A percentile compares a stretch with the other conserved stretches of the same genome.
Conservation (phyloP, 345 rosid species). For the Sonneratia caseolaris region DNA sequence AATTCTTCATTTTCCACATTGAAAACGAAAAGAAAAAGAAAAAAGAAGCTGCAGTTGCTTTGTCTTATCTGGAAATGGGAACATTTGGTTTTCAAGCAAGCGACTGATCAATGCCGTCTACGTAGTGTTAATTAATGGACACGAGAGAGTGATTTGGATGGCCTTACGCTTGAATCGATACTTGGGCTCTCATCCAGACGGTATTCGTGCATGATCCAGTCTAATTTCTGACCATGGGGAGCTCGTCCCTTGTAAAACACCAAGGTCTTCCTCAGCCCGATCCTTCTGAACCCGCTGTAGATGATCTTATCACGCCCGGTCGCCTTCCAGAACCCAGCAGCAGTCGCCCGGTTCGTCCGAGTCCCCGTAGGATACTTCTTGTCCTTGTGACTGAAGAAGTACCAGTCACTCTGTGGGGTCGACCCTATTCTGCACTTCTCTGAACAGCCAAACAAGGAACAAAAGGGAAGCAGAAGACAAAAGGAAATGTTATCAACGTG, state of each 20-base stretch:
- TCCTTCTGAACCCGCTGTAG: slow-evolving; percentile 50
- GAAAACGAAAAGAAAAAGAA: too few species aligned
- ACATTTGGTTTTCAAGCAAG: too few species aligned
- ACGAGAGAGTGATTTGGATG: background rate
- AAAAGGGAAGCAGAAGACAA: too few species aligned
- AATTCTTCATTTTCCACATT: too few species aligned
- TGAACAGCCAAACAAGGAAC: slow-evolving; percentile 11
- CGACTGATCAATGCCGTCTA: too few species aligned
- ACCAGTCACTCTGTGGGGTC: slow-evolving; percentile 94
- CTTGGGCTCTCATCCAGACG: slow-evolving; percentile 61
- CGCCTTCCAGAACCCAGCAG: slow-evolving; percentile 97
- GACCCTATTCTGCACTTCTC: slow-evolving; percentile 93
- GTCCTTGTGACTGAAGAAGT: slow-evolving; percentile 96
- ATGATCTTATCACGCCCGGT: slow-evolving; percentile 97
- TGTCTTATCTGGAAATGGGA: too few species aligned
- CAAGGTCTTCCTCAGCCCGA: slow-evolving; percentile 86
- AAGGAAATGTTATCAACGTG: too few species aligned
- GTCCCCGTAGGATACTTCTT: slow-evolving; percentile 96
- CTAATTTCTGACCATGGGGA: slow-evolving; percentile 92
- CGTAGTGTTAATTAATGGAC: too few species aligned
- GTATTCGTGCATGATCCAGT: slow-evolving; percentile 99
- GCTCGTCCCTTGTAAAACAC: slow-evolving; percentile 94
- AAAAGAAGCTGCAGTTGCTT: too few species aligned
- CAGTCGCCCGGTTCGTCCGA: slow-evolving; percentile 86
- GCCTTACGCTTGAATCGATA: slow-evolving; percentile 30